Evolutionary conservation across 202 grass and related monocot genomes (phyloP).

Genomic region (Tripidium arundinaceum): DNA sequence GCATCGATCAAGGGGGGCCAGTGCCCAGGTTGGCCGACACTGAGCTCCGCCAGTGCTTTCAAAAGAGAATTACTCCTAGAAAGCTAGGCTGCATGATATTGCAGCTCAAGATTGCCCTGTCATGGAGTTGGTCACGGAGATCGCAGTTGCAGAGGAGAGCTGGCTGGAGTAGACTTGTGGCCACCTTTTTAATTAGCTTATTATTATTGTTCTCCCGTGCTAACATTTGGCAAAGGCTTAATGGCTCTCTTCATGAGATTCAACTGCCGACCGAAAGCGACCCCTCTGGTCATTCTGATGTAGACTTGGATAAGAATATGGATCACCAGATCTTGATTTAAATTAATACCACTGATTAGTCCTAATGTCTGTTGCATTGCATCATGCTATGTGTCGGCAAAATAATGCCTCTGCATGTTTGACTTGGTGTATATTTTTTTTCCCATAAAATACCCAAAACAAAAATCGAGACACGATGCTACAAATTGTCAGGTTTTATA

Average conservation of each 20-base stretch:
- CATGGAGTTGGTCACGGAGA: background rate
- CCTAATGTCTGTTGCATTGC: background rate
- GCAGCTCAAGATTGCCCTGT: background rate
- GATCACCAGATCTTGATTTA: background rate
- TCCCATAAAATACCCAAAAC: background rate
- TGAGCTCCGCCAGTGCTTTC: too few species aligned
- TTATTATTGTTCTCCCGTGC: background rate
- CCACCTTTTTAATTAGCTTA: background rate
- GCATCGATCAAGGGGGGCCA: too few species aligned
- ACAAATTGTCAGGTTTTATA: background rate
- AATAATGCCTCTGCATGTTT: background rate
- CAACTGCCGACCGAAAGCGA: slow-evolving; percentile 19
- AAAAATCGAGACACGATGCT: background rate
- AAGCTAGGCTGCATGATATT: background rate
- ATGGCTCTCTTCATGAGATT: slow-evolving; percentile 19
- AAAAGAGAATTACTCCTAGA: background rate
- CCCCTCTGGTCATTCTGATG: background rate
- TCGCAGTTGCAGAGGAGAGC: background rate
- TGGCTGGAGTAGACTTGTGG: background rate
- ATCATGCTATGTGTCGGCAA: slow-evolving; percentile 21
- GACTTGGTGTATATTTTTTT: too few species aligned
- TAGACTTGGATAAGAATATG: slow-evolving; percentile 20
- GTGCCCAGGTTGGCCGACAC: too few species aligned
- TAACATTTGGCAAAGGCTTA: slow-evolving; percentile 9
- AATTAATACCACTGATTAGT: background rate